These are phyloP conservation scores for Bacidia rubella DNA, from an alignment of 495 filamentous ascomycete genomes.

Conservation along the genomic window DNA sequence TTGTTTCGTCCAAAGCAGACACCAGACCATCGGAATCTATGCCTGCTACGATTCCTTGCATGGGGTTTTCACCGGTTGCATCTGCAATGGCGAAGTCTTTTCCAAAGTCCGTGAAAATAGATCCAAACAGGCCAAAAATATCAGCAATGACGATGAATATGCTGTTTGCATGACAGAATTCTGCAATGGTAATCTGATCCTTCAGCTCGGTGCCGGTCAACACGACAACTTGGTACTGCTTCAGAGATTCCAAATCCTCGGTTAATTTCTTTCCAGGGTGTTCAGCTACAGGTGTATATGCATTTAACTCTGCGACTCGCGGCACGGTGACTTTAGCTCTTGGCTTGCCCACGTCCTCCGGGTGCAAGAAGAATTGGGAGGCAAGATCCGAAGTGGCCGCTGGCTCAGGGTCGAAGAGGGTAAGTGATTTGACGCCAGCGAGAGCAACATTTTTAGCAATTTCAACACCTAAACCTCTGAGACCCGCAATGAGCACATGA, in stretches of 20 bases:
- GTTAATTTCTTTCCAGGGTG: slow-evolving; percentile 51
- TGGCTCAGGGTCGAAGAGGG: slow-evolving; percentile 74
- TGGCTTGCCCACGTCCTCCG: slow-evolving; percentile 81
- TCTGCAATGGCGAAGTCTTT: slow-evolving; percentile 83
- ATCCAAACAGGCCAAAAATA: slow-evolving; percentile 86
- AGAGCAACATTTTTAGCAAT: slow-evolving; percentile 98
- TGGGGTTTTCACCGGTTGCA: slow-evolving; percentile 74
- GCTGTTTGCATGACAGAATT: slow-evolving; percentile 84
- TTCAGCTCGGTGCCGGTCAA: slow-evolving; percentile 70
- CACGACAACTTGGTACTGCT: slow-evolving; percentile 83
- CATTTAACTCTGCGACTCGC: slow-evolving; percentile 85
- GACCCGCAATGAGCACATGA: slow-evolving; percentile 81
- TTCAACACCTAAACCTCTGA: slow-evolving; percentile 91
- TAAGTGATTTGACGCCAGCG: slow-evolving; percentile 82
- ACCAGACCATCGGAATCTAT: slow-evolving; percentile 85
- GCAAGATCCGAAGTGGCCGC: slow-evolving; percentile 75
- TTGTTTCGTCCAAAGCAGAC: slow-evolving; percentile 86
- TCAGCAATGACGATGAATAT: slow-evolving; percentile 82
- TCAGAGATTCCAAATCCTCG: slow-evolving; percentile 60
- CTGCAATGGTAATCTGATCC: slow-evolving; percentile 67
- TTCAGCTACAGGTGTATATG: slow-evolving; percentile 79
- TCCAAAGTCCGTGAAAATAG: slow-evolving; percentile 95
- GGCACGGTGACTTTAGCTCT: slow-evolving; percentile 77
- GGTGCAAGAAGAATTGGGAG: slow-evolving; percentile 89
- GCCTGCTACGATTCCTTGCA: slow-evolving; percentile 78